phyloP scores from a whole-genome alignment of 768 basidiomycete genomes.

The Hericium rajendrae region DNA sequence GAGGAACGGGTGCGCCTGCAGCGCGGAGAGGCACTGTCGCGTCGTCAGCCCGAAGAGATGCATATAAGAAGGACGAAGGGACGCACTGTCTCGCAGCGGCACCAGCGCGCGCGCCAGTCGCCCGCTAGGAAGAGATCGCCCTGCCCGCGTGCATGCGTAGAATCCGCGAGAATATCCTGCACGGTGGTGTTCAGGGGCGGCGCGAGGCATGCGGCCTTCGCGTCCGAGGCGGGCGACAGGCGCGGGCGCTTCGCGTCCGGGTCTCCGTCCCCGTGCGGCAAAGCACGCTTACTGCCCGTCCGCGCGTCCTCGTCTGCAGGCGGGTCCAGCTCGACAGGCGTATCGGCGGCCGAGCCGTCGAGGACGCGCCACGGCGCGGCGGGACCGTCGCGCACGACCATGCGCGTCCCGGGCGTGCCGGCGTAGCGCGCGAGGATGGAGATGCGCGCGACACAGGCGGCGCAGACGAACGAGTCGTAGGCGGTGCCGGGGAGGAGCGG shows the following conservation, averaged over 20 bases:
- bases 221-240: constrained; percentile 24
- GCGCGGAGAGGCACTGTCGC: constrained; percentile 45
- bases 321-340: constrained; percentile 16
- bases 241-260: constrained; percentile 30
- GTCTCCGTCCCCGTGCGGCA: neutral
- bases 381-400: constrained; percentile 48
- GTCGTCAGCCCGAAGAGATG: neutral
- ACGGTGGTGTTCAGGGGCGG: constrained; percentile 40
- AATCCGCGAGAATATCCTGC: constrained; percentile 32
- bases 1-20: constrained; percentile 49
- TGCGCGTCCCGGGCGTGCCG: constrained; percentile 56
- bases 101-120: constrained; percentile 74
- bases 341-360: constrained; percentile 22
- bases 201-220: constrained; percentile 37
- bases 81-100: constrained; percentile 53
- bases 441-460: constrained; percentile 50
- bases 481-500: constrained; percentile 56
- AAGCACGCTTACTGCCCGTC: neutral
- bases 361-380: constrained; percentile 44
- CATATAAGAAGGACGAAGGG: neutral
- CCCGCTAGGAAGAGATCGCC: constrained; percentile 73
- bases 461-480: constrained; percentile 73
- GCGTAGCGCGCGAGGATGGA: constrained; percentile 49
- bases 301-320: constrained; percentile 1
- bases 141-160: constrained; percentile 31